Evolutionary conservation across 305 asterid genomes (phyloP).

Genomic region (Fraxinus velutina): DNA sequence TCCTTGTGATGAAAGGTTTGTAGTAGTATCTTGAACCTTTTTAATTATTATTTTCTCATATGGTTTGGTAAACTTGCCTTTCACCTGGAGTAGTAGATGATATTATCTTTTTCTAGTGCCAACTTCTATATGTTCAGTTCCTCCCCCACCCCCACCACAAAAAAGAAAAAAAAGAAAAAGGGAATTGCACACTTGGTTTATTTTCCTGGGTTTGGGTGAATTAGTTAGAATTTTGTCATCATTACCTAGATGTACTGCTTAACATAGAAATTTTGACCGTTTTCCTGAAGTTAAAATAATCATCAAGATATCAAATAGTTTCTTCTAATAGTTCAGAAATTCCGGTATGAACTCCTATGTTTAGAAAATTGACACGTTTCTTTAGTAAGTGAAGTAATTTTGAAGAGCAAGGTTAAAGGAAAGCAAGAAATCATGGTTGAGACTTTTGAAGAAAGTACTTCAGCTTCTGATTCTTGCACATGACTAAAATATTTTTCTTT

Average conservation of each 20-base stretch:
- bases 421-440: background rate
- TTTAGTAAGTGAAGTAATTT: background rate
- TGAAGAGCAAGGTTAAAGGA: background rate
- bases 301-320: background rate
- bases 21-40: constrained; percentile 19
- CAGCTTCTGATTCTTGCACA: background rate
- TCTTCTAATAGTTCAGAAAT: background rate
- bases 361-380: background rate
- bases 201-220: constrained; percentile 13
- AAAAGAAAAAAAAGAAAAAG: constrained; percentile 4
- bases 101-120: background rate
- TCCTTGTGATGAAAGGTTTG: constrained; percentile 70
- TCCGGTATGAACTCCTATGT: background rate
- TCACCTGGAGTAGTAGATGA: background rate
- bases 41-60: background rate
- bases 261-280: constrained; percentile 4
- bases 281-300: background rate
- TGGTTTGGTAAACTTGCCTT: background rate
- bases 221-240: background rate
- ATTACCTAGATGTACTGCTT: background rate
- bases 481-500: background rate
- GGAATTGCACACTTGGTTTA: constrained; percentile 1
- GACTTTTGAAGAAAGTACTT: background rate
- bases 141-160: background rate
- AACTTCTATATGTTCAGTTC: background rate